phyloP scores from a whole-genome alignment of 208 protist genomes.

The Leishmania turanica region DNA sequence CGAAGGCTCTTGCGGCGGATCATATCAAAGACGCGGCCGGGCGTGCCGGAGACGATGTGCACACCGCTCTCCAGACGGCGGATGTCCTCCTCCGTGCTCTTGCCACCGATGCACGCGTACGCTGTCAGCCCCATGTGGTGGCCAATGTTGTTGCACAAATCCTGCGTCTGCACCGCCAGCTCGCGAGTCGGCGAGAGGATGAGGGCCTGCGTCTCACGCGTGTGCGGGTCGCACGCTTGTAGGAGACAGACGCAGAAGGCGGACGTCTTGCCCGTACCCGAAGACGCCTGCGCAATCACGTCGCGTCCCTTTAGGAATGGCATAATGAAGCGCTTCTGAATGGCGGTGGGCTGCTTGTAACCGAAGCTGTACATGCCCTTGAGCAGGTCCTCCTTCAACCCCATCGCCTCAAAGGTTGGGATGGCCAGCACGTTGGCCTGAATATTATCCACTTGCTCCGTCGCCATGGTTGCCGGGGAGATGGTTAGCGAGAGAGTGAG shows the following conservation, averaged over 20 bases:
- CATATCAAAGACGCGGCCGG: slow-evolving; percentile 98
- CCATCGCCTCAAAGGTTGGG: slow-evolving; percentile 90
- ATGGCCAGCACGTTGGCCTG: slow-evolving; percentile 88
- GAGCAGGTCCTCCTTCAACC: slow-evolving; percentile 84
- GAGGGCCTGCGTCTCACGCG: slow-evolving; percentile 94
- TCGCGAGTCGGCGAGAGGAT: slow-evolving; percentile 98
- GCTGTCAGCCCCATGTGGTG: slow-evolving; percentile 92
- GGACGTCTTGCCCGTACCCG: slow-evolving; percentile 99
- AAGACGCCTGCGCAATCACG: slow-evolving; percentile 98
- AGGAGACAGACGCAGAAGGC: slow-evolving; percentile 96
- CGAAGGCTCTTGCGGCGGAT: slow-evolving; percentile 91
- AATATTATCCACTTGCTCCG: slow-evolving; percentile 60
- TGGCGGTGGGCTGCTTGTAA: slow-evolving; percentile 98
- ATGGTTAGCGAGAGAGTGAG: neutral
- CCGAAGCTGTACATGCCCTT: slow-evolving; percentile 98
- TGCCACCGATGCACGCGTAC: slow-evolving; percentile 92
- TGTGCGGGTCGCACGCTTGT: slow-evolving; percentile 79
- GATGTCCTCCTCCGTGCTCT: slow-evolving; percentile 94
- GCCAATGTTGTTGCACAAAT: slow-evolving; percentile 94
- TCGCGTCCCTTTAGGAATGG: slow-evolving; percentile 92
- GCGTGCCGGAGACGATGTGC: slow-evolving; percentile 98
- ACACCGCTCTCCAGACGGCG: slow-evolving; percentile 89
- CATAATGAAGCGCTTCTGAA: slow-evolving; percentile 97
- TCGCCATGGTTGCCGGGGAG: slow-evolving; percentile 15
- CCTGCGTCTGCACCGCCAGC: slow-evolving; percentile 97